Evolutionary conservation across 1,284 basidiomycete species (phyloP), one percentile per base, ranked within the genome.

Genomic region (Dichomitus squalens): DNA sequence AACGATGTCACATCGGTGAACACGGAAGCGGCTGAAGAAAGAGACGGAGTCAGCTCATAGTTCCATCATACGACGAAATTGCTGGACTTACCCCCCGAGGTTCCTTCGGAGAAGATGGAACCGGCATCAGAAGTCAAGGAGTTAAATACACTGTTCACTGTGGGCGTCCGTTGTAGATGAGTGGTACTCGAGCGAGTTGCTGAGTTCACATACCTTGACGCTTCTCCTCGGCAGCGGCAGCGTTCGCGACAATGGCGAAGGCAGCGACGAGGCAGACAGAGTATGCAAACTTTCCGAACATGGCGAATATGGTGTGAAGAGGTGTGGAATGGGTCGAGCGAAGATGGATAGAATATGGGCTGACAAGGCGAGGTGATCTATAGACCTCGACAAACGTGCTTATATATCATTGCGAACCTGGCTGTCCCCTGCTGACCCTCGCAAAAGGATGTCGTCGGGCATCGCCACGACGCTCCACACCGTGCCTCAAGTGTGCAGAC

Each of bases 71-170:
- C 18, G 2, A 11, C 7, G 27, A 8, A 12, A 7, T 20, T 5
- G n/a, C 16, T 38, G 18, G 9, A n/a, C 50, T 43, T 27, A 63
- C 58, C 61, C 18, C 39, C 51, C 18, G 61, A 58, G 4, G 65
- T 66, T 5, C 29, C 59, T 31, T 59, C 47, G 16, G 60, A 58
- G 48, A 66, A 48, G 23, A 67, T 58, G 39, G 72, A 72, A 8
- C 57, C 70, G 18, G 64, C 64, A 41, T 58, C 65, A 11, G 73
- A 74, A 8, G 72, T 72, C 21, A 73, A 48, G 11, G 64, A 60
- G 53, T 67, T 61, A 36, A 71, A 44, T 34, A 70, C 55, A 59
- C 66, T 68, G 52, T 46, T 66, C 35, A 70, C 71, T 70, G 48
- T 8, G 25, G 12, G 16, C 14, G 7, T n/a, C n/a, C n/a, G n/a